Conservation (phyloP, 1,284 basidiomycete species). For the Stereum hirsutum region DNA sequence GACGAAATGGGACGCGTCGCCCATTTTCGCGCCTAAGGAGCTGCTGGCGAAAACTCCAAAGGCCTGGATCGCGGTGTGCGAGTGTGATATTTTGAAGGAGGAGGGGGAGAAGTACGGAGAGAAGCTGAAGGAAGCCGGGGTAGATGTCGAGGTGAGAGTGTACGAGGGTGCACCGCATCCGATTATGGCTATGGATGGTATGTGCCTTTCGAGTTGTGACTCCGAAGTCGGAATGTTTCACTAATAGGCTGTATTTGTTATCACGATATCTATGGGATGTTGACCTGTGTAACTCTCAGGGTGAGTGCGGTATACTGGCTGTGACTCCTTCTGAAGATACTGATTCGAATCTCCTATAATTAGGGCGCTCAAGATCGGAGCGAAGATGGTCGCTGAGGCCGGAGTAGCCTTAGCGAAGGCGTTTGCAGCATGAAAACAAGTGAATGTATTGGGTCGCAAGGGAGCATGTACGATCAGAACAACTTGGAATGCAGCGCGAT, state of each 20-base stretch:
- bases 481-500: no score
- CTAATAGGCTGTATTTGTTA: background rate
- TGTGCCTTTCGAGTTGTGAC: conserved; percentile 15
- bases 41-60: conserved; percentile 41
- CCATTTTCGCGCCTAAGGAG: conserved; percentile 53
- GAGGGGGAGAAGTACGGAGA: conserved; percentile 61
- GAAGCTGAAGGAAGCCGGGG: conserved; percentile 45
- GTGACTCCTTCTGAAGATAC: background rate
- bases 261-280: background rate
- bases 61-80: conserved; percentile 56
- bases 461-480: no score
- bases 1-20: conserved; percentile 60
- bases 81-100: conserved; percentile 57
- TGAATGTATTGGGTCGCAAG: no score
- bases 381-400: conserved; percentile 46
- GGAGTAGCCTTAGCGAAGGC: conserved; percentile 35
- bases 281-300: conserved; percentile 11
- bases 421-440: no score
- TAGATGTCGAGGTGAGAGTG: conserved; percentile 42
- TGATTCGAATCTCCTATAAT: conserved; percentile 2
- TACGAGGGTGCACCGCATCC: conserved; percentile 60
- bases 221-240: no score
- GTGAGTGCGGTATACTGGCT: conserved; percentile 10
- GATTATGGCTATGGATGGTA: conserved; percentile 63
- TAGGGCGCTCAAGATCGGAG: conserved; percentile 41